Base-by-base conservation (phyloP, 2,329 filamentous ascomycete genomes). In the Verticillium zaregamsianum region DNA sequence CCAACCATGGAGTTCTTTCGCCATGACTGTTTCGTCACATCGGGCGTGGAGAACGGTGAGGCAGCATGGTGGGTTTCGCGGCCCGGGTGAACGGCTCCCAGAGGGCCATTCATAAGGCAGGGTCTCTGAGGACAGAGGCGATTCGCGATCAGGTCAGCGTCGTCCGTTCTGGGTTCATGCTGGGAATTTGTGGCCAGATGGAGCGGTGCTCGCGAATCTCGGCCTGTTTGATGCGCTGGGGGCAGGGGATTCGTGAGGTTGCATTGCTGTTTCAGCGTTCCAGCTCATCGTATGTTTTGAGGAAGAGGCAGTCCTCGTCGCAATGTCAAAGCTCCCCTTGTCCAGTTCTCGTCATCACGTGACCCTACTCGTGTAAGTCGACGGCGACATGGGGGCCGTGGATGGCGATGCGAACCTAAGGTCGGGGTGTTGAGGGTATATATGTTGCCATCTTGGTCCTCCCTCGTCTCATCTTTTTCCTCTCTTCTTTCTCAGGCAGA, bases 191-290 rank as follows among this genome's bases (percentile, higher is more conserved):
- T 58, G 56, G 56, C 35, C 56, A 39, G 56, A 58, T 58, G 35
- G 9, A 40, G 56, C 12, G 33, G 57, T 31, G 25, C 17, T 58
- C 57, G 57, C 25, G 28, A 49, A 58, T 58, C 57, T 58, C 23
- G 25, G 31, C 57, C 57, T 25, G 45, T 52, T 52, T 52, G 45
- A 52, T 52, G 11, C 45, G 45, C 45, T 52, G 45, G 20, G 20
- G 45, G 45, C 20, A 52, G 45, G 45, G 20, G 20, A 52, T 11
- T 52, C n/a, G 45, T 52, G 45, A 52, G 55, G 62, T 62, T 64
- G 62, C 64, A 64, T 54, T 40, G 33, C 59, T 35, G 64, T 65
- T 64, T 65, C 64, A 65, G 57, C 32, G 37, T 56, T 58, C 33
- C 49, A 59, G 45, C 7, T 52, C 45, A 52, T 52, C 45, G 45